Conservation (phyloP, 2,329 filamentous ascomycete species). For the Fusarium marasasianum region DNA sequence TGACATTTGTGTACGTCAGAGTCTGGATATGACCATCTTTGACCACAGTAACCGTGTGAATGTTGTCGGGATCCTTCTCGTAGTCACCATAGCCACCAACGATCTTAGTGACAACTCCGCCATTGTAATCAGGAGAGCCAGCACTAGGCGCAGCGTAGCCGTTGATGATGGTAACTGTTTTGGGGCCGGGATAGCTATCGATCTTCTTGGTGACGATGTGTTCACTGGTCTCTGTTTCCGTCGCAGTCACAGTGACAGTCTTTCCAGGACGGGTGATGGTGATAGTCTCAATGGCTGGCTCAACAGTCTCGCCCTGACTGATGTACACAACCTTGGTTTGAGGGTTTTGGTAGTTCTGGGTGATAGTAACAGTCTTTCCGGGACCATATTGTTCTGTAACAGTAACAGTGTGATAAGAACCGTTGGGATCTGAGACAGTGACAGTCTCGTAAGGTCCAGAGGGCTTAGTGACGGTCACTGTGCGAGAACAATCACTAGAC, state of each 20-base stretch:
- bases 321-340: conserved; percentile 32
- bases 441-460: conserved; percentile 23
- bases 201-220: conserved; percentile 38
- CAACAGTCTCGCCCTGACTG: conserved; percentile 27
- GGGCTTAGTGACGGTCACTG: conserved; percentile 43
- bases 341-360: conserved; percentile 23
- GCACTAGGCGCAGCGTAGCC: conserved; percentile 20
- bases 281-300: conserved; percentile 40
- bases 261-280: conserved; percentile 39
- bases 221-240: conserved; percentile 29
- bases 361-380: conserved; percentile 27
- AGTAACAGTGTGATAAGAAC: conserved; percentile 28
- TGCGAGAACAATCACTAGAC: conserved; percentile 18
- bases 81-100: not conserved
- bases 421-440: conserved; percentile 27
- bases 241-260: conserved; percentile 39
- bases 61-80: not conserved
- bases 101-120: conserved; percentile 21
- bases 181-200: conserved; percentile 25
- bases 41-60: conserved; percentile 28
- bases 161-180: conserved; percentile 24
- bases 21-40: conserved; percentile 31
- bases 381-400: conserved; percentile 20
- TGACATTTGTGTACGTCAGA: conserved; percentile 22
- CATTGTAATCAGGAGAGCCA: conserved; percentile 12